phyloP scores from a whole-genome alignment of 352 stramenopile species.

The Globisporangium canariense region DNA sequence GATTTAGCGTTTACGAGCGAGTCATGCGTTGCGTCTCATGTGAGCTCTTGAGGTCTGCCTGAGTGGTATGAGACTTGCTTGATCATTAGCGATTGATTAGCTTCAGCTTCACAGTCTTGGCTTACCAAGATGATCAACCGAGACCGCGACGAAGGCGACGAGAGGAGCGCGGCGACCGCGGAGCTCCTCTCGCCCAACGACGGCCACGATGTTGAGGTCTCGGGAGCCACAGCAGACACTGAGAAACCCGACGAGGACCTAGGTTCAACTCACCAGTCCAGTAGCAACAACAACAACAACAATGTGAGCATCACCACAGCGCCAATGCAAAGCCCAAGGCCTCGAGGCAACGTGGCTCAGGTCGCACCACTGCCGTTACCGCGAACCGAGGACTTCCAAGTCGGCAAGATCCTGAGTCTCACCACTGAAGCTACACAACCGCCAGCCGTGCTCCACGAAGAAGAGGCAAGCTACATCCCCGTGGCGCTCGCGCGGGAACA shows the following conservation, averaged over 20 bases:
- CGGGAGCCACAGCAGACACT: background rate
- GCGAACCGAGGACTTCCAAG: slow-evolving; percentile 43
- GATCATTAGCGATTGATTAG: background rate
- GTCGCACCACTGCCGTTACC: slow-evolving; percentile 29
- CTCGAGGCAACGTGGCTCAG: slow-evolving; percentile 11
- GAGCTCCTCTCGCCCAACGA: background rate
- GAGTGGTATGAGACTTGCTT: background rate
- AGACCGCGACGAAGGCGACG: slow-evolving; percentile 1
- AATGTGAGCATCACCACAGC: background rate
- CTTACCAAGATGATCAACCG: background rate
- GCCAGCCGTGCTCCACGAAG: slow-evolving; percentile 17
- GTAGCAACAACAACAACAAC: background rate
- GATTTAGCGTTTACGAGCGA: slow-evolving; percentile 1
- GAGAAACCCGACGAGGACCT: background rate
- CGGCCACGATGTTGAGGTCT: background rate
- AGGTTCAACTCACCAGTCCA: background rate
- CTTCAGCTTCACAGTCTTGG: background rate
- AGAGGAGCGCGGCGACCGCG: background rate
- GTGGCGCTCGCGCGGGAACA: slow-evolving; percentile 59
- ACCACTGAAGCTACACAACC: slow-evolving; percentile 13
- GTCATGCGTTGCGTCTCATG: background rate
- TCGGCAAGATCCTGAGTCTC: slow-evolving; percentile 35
- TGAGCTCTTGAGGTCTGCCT: background rate
- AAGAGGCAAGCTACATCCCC: slow-evolving; percentile 67
- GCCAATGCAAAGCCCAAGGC: background rate